Conservation (phyloP, 2,329 filamentous ascomycete genomes). For the Aspergillus hortae region DNA sequence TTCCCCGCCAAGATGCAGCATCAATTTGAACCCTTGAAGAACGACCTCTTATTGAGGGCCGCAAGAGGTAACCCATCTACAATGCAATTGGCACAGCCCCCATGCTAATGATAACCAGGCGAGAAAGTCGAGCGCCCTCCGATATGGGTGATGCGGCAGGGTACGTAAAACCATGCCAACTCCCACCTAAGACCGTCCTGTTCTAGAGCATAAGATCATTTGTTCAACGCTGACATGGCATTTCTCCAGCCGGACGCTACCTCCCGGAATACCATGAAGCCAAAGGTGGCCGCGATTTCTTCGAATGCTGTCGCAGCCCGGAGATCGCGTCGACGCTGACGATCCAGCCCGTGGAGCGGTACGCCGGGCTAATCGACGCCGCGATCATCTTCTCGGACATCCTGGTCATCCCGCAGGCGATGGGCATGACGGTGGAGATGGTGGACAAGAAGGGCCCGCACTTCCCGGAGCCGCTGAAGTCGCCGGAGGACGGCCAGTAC, state of each 20-base stretch:
- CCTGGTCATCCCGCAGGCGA: slow-evolving; percentile 92
- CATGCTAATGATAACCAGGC: slow-evolving; percentile 51
- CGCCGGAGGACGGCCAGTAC: slow-evolving; percentile 81
- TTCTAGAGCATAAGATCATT: not conserved
- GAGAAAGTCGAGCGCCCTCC: slow-evolving; percentile 88
- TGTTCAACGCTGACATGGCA: not conserved
- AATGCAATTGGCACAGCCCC: not conserved
- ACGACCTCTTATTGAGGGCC: slow-evolving; percentile 86
- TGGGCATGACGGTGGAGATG: slow-evolving; percentile 99
- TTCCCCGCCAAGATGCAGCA: slow-evolving; percentile 55
- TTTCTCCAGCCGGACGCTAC: slow-evolving; percentile 76
- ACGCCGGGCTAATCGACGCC: slow-evolving; percentile 83
- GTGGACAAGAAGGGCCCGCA: slow-evolving; percentile 94
- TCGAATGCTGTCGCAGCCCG: slow-evolving; percentile 91
- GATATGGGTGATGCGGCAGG: slow-evolving; percentile 99
- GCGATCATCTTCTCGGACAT: slow-evolving; percentile 99
- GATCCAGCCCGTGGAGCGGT: slow-evolving; percentile 91
- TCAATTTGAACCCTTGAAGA: slow-evolving; percentile 79
- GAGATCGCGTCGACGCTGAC: slow-evolving; percentile 92
- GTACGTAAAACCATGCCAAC: slow-evolving; percentile 43
- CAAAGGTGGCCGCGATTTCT: slow-evolving; percentile 89
- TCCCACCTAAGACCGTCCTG: too few relatives aligned
- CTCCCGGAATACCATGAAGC: slow-evolving; percentile 96
- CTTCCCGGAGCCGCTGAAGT: slow-evolving; percentile 79
- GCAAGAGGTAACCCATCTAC: slow-evolving; percentile 66